A percentile compares a stretch with the other conserved stretches of the same genome.
Evolutionary conservation across 2,329 filamentous ascomycete genomes (phyloP).

Genomic region (Pseudocercospora musae): DNA sequence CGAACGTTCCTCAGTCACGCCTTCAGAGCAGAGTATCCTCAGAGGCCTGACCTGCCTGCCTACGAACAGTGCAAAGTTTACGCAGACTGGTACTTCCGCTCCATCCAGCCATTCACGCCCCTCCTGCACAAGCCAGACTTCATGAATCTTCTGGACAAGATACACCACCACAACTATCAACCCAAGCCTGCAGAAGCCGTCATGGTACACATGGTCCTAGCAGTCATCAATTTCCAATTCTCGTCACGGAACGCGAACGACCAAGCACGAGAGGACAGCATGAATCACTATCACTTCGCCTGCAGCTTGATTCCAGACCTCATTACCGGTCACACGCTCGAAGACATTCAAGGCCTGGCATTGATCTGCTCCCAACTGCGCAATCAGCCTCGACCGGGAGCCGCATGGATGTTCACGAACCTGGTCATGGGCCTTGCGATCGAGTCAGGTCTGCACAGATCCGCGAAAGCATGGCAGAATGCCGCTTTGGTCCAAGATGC

Average conservation of each 20-base stretch:
- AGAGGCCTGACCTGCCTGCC: slow-evolving; percentile 58
- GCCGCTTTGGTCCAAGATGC: slow-evolving; percentile 50
- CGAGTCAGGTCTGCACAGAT: slow-evolving; percentile 72
- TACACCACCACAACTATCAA: slow-evolving; percentile 68
- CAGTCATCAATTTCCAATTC: slow-evolving; percentile 73
- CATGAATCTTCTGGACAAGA: slow-evolving; percentile 62
- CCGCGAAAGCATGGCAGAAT: slow-evolving; percentile 57
- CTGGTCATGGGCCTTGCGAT: slow-evolving; percentile 66
- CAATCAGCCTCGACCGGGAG: slow-evolving; percentile 74
- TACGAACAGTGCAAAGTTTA: slow-evolving; percentile 65
- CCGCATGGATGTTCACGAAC: slow-evolving; percentile 65
- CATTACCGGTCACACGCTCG: slow-evolving; percentile 57
- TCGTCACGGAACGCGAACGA: slow-evolving; percentile 63
- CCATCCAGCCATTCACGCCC: slow-evolving; percentile 68
- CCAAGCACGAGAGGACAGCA: slow-evolving; percentile 62
- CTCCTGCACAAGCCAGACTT: slow-evolving; percentile 75
- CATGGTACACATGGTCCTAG: slow-evolving; percentile 74
- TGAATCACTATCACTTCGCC: slow-evolving; percentile 75
- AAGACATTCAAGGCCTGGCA: slow-evolving; percentile 69
- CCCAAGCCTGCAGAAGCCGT: slow-evolving; percentile 64
- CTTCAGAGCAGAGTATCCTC: slow-evolving; percentile 57
- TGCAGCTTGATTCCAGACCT: slow-evolving; percentile 67
- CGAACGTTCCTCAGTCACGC: slow-evolving; percentile 65
- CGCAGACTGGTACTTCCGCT: slow-evolving; percentile 71
- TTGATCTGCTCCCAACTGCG: slow-evolving; percentile 71